Base-by-base conservation (phyloP, 2,329 filamentous ascomycete species). In the Colletotrichum higginsianum region DNA sequence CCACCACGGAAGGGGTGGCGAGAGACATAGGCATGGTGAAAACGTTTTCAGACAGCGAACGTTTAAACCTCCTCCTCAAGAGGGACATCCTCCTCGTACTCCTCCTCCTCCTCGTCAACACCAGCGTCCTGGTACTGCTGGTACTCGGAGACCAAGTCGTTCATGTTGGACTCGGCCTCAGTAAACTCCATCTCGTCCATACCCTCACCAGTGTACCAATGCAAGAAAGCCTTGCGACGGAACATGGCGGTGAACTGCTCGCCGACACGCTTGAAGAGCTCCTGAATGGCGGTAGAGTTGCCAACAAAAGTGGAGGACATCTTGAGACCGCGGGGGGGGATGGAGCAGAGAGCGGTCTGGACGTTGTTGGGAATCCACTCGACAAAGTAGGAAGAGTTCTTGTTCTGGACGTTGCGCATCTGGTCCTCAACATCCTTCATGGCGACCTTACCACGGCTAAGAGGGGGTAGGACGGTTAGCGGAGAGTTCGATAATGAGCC, bases 181-280 rank as follows among this genome's bases (percentile, higher is more conserved):
- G 96, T 99, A 90, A 99, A 99, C 89, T 99, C 96, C 96, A 99
- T 98, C 93, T 99, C 96, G 87, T 99, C 96, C 96, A 99, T 99
- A 88, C 96, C 96, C 91, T 99, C 96, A 83, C 95, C 95, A 91
- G 96, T 99, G 89, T 99, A 99, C 96, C 96, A 99, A 90, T 98
- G 96, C 91, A 99, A 94, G 95, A 99, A 99, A 92, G 96, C 96
- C 94, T 98, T 99, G 88, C 96, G 95, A 88, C 96, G 92, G 93
- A 99, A 99, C 96, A 99, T 99, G 84, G 95, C 96, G 87, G 93
- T 95, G 92, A 99, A 99, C 89, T 99, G 96, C 86, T 99, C 96
- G 83, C 96, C 96, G 79, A 99, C 89, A 91, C 96, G 96, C 94
- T 99, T 98, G 94, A 99, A 99, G 80, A 99, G 94, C 89, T 99